Base-by-base conservation (phyloP, 23 red algal genomes). In the Gracilaria domingensis region DNA sequence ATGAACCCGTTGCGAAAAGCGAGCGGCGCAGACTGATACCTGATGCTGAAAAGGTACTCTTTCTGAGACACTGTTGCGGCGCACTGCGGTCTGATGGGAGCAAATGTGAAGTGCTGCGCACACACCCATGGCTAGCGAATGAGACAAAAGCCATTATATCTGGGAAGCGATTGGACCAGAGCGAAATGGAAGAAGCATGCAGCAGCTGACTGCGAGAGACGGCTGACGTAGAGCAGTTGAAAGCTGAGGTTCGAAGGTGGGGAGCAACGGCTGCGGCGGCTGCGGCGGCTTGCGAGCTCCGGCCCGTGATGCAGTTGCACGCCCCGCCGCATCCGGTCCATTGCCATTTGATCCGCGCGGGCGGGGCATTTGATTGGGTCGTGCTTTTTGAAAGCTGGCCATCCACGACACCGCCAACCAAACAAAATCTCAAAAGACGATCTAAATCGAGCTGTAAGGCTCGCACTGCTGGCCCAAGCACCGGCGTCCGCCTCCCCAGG, bases 341-440 rank as follows among this genome's bases (percentile, higher is more conserved):
- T 55, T 16, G 51, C 17, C 6, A 55, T 55, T 69, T 69, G 64
- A 69, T 69, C 64, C 64, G 64, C 32, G 33, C 36, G 4, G 64
- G 28, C 64, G 33, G 36, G 64, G 32, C 9, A 37, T 69, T 62
- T 62, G 64, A 69, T 69, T 69, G 64, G 64, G 64, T 69, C 30
- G 20, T 32, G 38, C 1, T 36, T 36, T 69, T 36, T 34, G 26
- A 69, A 69, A 69, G 64, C 4, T 18, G 64, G 64, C 64, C 64
- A 37, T 37, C 30, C 30, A 37, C 28, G 26, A 4, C 32, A 20
- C 64, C 0, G 32, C 3, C 20, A 55, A 20, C 51, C 13, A 14
- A 55, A 55, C 51, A 55, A 55, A 55, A 55, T 55, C 51, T 55
- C 51, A 4, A 16, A 8, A 55, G 51, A 2, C 51, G 17, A 18